Base-by-base conservation (phyloP, 345 rosid genomes). In the Moricandia moricandioides region DNA sequence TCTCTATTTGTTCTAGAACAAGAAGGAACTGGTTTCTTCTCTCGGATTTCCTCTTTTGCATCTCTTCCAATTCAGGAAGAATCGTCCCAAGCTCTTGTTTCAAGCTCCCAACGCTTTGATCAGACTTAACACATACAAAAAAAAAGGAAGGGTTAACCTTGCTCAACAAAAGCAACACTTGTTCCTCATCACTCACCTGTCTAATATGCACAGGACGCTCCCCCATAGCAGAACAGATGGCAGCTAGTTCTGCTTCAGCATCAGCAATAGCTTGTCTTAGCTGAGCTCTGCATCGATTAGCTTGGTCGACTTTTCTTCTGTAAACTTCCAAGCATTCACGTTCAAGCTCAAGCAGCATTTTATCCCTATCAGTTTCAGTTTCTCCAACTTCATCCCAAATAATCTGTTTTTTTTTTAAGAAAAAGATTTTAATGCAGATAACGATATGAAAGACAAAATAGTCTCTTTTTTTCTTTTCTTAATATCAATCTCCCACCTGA, bases 271-370 rank as follows among this genome's bases (percentile, higher is more conserved):
- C 80, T 80, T 87, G 91, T 58, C 98, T 78, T n/a, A 96, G 83
- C 81, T 86, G 92, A 77, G 97, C 98, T 80, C 98, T 87, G 72
- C 84, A 85, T 47, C 73, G 83, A 71, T 91, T 96, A 14, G 98
- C 97, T 71, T 82, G 88, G 72, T 96, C 97, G 35, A 96, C 98
- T 84, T 89, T 96, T 76, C 97, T 83, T 82, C 96, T 86, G 76
- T 95, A 95, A 2, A 92, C 99, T 82, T 95, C 89, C 35, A 92
- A 86, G 78, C 99, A 95, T 76, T 95, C 98, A 75, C 83, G 92
- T 71, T 95, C 98, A 45, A 95, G 94, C 81, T 95, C 98, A 30
- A 89, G 88, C 67, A 95, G 74, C 97, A 90, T 90, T 77, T 85
- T 82, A 62, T 95, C 99, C 79, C 92, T 85, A n/a, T 92, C 97